Conservation (phyloP, 805 yeast genomes). For the Pichia kluyveri region DNA sequence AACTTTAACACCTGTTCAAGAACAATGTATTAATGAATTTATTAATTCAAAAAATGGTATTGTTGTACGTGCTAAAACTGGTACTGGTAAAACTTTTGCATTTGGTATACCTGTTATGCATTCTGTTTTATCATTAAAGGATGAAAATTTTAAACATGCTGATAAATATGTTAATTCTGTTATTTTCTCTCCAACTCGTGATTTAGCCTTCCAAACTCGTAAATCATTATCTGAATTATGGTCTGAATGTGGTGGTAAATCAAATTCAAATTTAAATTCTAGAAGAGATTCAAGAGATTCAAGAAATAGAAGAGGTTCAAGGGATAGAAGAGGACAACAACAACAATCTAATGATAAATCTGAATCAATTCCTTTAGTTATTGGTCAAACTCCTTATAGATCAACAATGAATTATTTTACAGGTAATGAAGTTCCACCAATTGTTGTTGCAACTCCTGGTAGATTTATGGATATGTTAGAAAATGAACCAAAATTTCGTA, state of each 20-base stretch:
- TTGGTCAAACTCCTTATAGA: slow-evolving; percentile 21
- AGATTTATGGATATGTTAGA: slow-evolving; percentile 57
- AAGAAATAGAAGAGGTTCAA: neutral
- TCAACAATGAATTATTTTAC: slow-evolving; percentile 10
- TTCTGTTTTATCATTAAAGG: slow-evolving; percentile 27
- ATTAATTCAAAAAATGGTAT: slow-evolving; percentile 46
- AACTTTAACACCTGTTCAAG: slow-evolving; percentile 62
- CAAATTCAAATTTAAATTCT: slow-evolving; percentile 15
- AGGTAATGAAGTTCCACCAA: slow-evolving; percentile 35
- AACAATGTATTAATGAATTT: slow-evolving; percentile 50
- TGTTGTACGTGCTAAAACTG: slow-evolving; percentile 87
- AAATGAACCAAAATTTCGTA: slow-evolving; percentile 33
- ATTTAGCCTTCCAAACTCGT: slow-evolving; percentile 76
- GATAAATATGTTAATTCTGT: slow-evolving; percentile 43
- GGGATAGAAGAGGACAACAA: neutral
- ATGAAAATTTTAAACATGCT: slow-evolving; percentile 17
- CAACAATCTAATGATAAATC: neutral
- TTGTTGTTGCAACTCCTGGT: slow-evolving; percentile 87
- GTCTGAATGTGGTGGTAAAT: slow-evolving; percentile 9
- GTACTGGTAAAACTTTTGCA: slow-evolving; percentile 91
- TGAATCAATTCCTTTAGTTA: slow-evolving; percentile 38
- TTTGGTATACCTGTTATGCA: slow-evolving; percentile 76
- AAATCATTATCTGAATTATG: slow-evolving; percentile 47
- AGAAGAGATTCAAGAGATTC: slow-evolving; percentile 1
- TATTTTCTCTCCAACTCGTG: slow-evolving; percentile 84